Evolutionary conservation across 2,329 filamentous ascomycete species (phyloP).

Genomic region (Fusarium cyanostomum): DNA sequence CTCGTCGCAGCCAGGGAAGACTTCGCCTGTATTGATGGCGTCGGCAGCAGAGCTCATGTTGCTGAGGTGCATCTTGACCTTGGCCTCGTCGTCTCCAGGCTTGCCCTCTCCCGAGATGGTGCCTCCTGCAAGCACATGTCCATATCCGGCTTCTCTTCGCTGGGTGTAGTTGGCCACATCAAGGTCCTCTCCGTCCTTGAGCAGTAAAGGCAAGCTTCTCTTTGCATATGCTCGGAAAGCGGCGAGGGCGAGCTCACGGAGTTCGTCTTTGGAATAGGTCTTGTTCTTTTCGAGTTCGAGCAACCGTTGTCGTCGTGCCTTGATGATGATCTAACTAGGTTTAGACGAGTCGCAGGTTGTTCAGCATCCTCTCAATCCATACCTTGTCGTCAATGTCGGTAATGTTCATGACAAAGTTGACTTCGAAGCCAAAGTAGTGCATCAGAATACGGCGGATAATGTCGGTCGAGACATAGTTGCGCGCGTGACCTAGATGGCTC

Average conservation of each 20-base stretch:
- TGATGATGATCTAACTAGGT: slow-evolving; percentile 62
- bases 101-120: slow-evolving; percentile 66
- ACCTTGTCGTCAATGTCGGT: slow-evolving; percentile 85
- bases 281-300: slow-evolving; percentile 84
- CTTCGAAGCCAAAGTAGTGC: slow-evolving; percentile 84
- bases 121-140: slow-evolving; percentile 63
- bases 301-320: slow-evolving; percentile 79
- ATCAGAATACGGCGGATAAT: slow-evolving; percentile 84
- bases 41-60: slow-evolving; percentile 63
- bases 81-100: slow-evolving; percentile 81
- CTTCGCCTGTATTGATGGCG: slow-evolving; percentile 58
- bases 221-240: slow-evolving; percentile 67
- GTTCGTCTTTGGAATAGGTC: slow-evolving; percentile 57
- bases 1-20: slow-evolving; percentile 67
- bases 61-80: slow-evolving; percentile 88
- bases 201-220: slow-evolving; percentile 63
- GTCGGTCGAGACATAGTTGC: slow-evolving; percentile 92
- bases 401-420: slow-evolving; percentile 93
- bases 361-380: slow-evolving; percentile 16
- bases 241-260: slow-evolving; percentile 57
- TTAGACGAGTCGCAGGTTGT: slow-evolving; percentile 26
- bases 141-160: slow-evolving; percentile 63
- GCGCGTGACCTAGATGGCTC: slow-evolving; percentile 82
- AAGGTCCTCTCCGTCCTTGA: slow-evolving; percentile 54
- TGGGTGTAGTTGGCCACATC: slow-evolving; percentile 61